Evolutionary conservation across 192 early-diverging fungal species (phyloP).

Genomic region (Cladochytrium replicatum): DNA sequence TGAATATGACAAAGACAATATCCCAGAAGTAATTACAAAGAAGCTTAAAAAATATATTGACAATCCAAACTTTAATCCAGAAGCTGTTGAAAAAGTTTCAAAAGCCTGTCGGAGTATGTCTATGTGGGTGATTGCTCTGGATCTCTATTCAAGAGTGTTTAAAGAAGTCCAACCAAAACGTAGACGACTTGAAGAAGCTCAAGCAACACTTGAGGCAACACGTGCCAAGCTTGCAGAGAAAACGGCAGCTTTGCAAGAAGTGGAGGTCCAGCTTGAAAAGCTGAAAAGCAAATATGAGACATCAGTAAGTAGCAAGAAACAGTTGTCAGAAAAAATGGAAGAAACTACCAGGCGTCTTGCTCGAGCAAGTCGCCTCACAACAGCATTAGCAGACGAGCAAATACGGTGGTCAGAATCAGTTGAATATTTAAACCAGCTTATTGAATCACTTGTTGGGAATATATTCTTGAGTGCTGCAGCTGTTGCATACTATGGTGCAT

Average conservation of each 20-base stretch:
- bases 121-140: constrained; percentile 57
- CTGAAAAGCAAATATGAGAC: constrained; percentile 46
- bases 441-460: constrained; percentile 44
- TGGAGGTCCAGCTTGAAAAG: constrained; percentile 45
- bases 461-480: constrained; percentile 45
- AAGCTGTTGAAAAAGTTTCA: constrained; percentile 43
- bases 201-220: constrained; percentile 36
- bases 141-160: constrained; percentile 47
- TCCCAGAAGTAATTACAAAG: constrained; percentile 40
- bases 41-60: constrained; percentile 52
- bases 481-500: constrained; percentile 50
- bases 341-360: constrained; percentile 45
- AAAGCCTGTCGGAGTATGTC: constrained; percentile 49
- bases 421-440: constrained; percentile 32
- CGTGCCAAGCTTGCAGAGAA: constrained; percentile 47
- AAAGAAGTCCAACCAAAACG: constrained; percentile 46
- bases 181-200: constrained; percentile 45
- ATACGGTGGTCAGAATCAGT: constrained; percentile 50
- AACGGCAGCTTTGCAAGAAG: constrained; percentile 42
- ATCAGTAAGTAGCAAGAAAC: constrained; percentile 38
- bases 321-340: constrained; percentile 51
- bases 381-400: constrained; percentile 51
- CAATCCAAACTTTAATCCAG: constrained; percentile 44
- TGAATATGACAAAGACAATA: constrained; percentile 53
- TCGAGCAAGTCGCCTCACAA: constrained; percentile 45